A percentile compares a stretch with the other conserved stretches of the same genome.
These are phyloP conservation scores for Penicillium sp. DNA, from an alignment of 2,329 filamentous ascomycete genomes.

Conservation along the genomic window DNA sequence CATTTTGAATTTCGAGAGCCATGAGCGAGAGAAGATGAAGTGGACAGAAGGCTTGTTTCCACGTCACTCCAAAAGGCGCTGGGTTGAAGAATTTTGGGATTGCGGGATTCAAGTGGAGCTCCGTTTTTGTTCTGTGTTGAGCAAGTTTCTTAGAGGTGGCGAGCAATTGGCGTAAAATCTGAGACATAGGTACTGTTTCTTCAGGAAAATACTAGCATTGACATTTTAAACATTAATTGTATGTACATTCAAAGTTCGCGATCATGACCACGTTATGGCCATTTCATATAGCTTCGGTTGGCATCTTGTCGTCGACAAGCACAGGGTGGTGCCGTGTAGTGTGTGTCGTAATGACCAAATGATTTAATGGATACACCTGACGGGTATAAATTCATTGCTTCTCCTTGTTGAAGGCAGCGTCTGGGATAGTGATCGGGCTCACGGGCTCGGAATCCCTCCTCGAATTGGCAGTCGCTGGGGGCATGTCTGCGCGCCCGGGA, in stretches of 20 bases:
- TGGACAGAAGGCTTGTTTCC: background rate
- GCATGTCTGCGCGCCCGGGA: slow-evolving; percentile 8
- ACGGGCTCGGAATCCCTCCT: slow-evolving; percentile 4
- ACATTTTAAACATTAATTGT: background rate
- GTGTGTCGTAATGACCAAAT: background rate
- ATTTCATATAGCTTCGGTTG: background rate
- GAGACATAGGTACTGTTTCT: too few species aligned
- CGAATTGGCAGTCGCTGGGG: slow-evolving; percentile 2
- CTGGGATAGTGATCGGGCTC: slow-evolving; percentile 20
- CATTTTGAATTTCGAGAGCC: slow-evolving; percentile 17
- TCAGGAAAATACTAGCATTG: background rate
- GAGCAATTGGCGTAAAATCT: too few species aligned
- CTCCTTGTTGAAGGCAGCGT: slow-evolving; percentile 20
- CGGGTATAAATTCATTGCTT: background rate
- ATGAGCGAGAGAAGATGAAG: slow-evolving; percentile 4
- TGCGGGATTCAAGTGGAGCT: too few species aligned
- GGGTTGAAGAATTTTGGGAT: too few species aligned
- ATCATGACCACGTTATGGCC: background rate
- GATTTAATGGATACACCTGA: background rate
- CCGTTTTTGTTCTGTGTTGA: too few species aligned
- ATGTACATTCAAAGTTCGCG: background rate
- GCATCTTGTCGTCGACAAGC: background rate
- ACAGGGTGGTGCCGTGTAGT: background rate
- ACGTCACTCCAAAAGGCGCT: background rate
- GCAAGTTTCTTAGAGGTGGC: too few species aligned